Conservation (phyloP, 2,329 filamentous ascomycete genomes). For the Tricladium varicosporioides region DNA sequence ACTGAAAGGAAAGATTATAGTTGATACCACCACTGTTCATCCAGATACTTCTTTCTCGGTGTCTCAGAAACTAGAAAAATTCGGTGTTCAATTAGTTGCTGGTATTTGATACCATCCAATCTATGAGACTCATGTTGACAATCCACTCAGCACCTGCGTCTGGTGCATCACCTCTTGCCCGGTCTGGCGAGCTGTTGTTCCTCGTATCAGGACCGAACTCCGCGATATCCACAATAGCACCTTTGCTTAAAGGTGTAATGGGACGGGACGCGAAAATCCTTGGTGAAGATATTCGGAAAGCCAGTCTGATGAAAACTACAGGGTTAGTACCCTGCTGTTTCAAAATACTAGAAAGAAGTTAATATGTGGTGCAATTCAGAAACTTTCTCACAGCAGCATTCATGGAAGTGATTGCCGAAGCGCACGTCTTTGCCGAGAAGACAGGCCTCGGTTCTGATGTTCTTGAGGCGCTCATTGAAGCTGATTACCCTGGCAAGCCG, state of each 20-base stretch:
- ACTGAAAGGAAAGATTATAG: constrained; percentile 31
- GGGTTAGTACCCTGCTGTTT: constrained; percentile 16
- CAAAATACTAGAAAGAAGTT: neutral
- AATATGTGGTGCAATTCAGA: constrained; percentile 13
- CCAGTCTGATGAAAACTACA: constrained; percentile 43
- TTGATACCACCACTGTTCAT: constrained; percentile 34
- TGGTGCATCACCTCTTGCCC: constrained; percentile 42
- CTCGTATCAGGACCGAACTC: constrained; percentile 39
- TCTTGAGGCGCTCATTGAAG: constrained; percentile 41
- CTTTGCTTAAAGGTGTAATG: constrained; percentile 43
- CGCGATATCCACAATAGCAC: constrained; percentile 37
- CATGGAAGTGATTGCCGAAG: constrained; percentile 45
- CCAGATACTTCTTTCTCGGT: constrained; percentile 35
- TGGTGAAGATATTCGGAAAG: constrained; percentile 40
- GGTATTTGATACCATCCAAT: constrained; percentile 31
- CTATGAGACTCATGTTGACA: too few species aligned
- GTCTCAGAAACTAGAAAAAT: constrained; percentile 33
- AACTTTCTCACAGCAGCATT: constrained; percentile 39
- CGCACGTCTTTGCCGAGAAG: constrained; percentile 45
- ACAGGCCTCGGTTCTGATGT: constrained; percentile 41
- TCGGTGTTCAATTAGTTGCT: constrained; percentile 38
- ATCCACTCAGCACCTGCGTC: constrained; percentile 40
- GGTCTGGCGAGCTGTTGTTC: constrained; percentile 43
- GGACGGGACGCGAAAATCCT: constrained; percentile 40
- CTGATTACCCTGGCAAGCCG: constrained; percentile 41